Evolutionary conservation across 2,329 filamentous ascomycete species (phyloP).

Genomic region (Nannizzia gypsea): DNA sequence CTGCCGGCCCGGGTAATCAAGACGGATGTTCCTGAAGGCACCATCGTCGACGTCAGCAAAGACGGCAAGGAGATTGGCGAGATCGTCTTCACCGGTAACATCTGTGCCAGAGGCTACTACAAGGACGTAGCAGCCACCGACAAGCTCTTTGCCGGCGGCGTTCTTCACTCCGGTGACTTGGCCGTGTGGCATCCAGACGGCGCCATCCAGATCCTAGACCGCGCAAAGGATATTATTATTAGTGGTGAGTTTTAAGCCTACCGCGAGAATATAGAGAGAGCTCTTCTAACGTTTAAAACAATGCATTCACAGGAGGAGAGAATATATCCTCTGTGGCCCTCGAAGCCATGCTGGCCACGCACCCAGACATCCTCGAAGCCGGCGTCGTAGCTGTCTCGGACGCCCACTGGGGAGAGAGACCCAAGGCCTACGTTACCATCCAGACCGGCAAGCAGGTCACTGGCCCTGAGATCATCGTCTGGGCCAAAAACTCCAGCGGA

Average conservation of each 20-base stretch:
- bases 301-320: constrained; percentile 58
- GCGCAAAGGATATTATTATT: constrained; percentile 97
- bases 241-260: constrained; percentile 48
- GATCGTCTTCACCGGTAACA: constrained; percentile 81
- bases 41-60: constrained; percentile 54
- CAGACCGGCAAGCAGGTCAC: constrained; percentile 52
- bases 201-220: constrained; percentile 79
- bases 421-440: constrained; percentile 82
- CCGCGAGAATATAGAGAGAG: too few species aligned
- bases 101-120: constrained; percentile 84
- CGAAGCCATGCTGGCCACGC: constrained; percentile 76
- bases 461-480: constrained; percentile 63
- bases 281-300: background rate
- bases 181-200: constrained; percentile 90
- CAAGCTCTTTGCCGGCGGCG: constrained; percentile 79
- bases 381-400: constrained; percentile 82
- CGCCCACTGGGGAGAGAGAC: constrained; percentile 88
- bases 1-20: constrained; percentile 74
- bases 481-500: constrained; percentile 67
- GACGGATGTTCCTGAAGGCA: constrained; percentile 56
- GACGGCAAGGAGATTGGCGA: constrained; percentile 69
- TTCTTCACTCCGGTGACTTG: constrained; percentile 77
- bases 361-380: constrained; percentile 80
- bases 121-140: constrained; percentile 76
- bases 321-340: constrained; percentile 93